A percentile compares a stretch with the other conserved stretches of the same genome.
These are phyloP conservation scores for Psidium guajava DNA, from an alignment of 345 rosid species.

Conservation along the genomic window DNA sequence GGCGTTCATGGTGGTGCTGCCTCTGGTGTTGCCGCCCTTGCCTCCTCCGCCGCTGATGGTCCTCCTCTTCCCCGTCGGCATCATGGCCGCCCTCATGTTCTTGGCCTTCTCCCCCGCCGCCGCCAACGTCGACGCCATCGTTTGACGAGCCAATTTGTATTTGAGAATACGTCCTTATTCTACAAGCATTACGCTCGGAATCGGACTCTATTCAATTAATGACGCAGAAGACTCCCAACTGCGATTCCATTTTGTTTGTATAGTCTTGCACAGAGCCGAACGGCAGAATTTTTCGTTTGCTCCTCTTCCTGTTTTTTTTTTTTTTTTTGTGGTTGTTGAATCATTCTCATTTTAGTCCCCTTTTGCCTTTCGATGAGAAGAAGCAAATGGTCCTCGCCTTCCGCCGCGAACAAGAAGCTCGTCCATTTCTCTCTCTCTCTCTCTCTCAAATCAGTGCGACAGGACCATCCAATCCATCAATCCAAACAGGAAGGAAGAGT, in stretches of 20 bases:
- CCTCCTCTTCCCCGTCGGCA: constrained; percentile 48
- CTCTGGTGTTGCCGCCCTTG: constrained; percentile 54
- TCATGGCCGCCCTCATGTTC: constrained; percentile 58
- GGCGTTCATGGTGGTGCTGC: constrained; percentile 39
- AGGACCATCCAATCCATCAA: neutral
- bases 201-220: neutral
- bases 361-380: neutral
- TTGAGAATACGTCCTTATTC: neutral
- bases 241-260: neutral
- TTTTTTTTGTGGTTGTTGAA: neutral
- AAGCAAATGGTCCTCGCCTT: neutral
- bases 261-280: neutral
- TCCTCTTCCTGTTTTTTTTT: neutral
- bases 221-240: neutral
- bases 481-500: neutral
- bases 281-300: neutral
- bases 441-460: neutral
- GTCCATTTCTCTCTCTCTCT: neutral
- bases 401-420: neutral
- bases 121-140: constrained; percentile 1
- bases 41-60: constrained; percentile 59
- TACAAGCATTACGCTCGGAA: neutral
- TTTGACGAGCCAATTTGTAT: neutral
- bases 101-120: constrained; percentile 44
- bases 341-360: neutral